These are phyloP conservation scores for Termitomyces sp. DNA, from an alignment of 768 basidiomycete genomes.

Conservation along the genomic window DNA sequence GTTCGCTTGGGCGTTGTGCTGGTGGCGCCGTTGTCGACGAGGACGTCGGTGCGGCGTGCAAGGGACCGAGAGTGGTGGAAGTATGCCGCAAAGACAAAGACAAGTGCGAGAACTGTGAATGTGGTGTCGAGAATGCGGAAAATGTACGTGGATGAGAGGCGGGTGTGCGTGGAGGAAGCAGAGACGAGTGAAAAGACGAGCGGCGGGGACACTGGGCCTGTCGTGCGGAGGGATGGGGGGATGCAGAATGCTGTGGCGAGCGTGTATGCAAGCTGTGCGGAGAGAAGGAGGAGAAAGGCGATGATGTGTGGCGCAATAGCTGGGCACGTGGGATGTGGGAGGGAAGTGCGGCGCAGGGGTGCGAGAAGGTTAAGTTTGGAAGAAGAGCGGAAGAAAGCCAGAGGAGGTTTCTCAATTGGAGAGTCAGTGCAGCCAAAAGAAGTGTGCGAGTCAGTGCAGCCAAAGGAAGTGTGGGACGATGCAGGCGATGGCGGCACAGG, in stretches of 20 bases:
- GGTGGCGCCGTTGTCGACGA: neutral
- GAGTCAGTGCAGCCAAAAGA: neutral
- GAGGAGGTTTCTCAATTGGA: conserved; percentile 2
- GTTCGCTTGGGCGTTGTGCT: neutral
- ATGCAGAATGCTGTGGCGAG: conserved; percentile 1
- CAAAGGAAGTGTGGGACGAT: neutral
- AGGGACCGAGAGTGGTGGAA: neutral
- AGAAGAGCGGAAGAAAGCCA: neutral
- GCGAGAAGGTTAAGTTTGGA: neutral
- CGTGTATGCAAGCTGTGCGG: neutral
- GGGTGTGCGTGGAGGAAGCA: neutral
- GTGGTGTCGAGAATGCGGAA: neutral
- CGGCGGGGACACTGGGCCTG: neutral
- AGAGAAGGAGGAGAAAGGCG: neutral
- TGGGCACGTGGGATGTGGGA: neutral
- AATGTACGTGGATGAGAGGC: neutral
- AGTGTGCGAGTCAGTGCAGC: neutral
- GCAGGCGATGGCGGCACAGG: neutral
- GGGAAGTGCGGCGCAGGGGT: neutral
- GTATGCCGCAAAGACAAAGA: neutral
- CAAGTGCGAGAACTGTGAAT: neutral
- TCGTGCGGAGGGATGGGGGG: neutral
- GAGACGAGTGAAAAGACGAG: neutral
- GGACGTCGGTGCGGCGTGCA: neutral
- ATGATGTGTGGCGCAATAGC: neutral